phyloP scores from a whole-genome alignment of 129 eudicot species.

The Scalesia atractyloides region DNA sequence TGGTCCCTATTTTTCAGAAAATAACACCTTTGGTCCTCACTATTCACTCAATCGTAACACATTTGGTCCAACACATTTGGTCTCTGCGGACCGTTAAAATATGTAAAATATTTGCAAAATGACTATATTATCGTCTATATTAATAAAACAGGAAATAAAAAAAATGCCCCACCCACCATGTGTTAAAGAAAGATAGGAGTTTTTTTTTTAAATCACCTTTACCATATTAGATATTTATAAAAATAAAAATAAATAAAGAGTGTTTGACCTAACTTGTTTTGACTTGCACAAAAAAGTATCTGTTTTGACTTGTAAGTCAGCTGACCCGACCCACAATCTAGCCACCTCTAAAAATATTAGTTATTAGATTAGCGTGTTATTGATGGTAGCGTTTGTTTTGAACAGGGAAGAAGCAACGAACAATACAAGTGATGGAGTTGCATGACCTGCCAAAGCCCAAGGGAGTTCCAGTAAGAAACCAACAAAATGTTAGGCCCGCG shows the following conservation, averaged over 20 bases:
- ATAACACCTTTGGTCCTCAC: no score
- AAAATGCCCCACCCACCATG: no score
- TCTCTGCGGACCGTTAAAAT: no score
- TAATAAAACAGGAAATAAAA: no score
- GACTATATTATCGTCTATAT: no score
- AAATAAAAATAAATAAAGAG: neutral
- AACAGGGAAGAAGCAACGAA: slow-evolving; percentile 91
- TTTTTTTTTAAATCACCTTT: neutral
- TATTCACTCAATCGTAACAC: no score
- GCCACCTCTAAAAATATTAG: neutral
- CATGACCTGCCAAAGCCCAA: slow-evolving; percentile 80
- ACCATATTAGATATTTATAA: neutral
- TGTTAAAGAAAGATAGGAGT: neutral
- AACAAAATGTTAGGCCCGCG: slow-evolving; percentile 31
- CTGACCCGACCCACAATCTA: neutral
- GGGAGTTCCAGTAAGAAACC: slow-evolving; percentile 26
- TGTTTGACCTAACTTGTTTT: neutral
- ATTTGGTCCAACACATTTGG: no score
- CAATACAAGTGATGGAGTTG: slow-evolving; percentile 90
- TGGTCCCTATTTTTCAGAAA: no score
- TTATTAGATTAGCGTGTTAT: neutral
- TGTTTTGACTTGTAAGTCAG: neutral
- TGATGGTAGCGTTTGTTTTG: slow-evolving; percentile 23
- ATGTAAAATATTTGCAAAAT: no score
- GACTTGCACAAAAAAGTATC: neutral